These are phyloP conservation scores for Pinus tabuliformis DNA, from an alignment of 75 land plant genomes.

Conservation along the genomic window DNA sequence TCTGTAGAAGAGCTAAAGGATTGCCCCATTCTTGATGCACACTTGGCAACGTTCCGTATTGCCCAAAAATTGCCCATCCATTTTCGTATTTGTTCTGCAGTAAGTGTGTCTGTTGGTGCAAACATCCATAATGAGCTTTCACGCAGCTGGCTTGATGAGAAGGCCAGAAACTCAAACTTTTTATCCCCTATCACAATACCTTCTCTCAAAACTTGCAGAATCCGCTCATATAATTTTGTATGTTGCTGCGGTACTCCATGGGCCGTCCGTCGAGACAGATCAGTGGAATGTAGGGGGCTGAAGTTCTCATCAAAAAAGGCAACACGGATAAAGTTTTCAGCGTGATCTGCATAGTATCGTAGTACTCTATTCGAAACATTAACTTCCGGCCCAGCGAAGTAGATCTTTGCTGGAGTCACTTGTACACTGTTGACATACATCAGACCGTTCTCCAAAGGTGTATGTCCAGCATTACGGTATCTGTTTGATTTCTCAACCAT, in stretches of 20 bases:
- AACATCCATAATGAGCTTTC: conserved; percentile 92
- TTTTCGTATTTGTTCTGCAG: conserved; percentile 59
- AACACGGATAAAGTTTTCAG: conserved; percentile 75
- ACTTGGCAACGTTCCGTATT: conserved; percentile 90
- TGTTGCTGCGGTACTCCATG: conserved; percentile 8
- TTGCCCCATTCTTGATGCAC: conserved; percentile 94
- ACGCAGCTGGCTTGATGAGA: conserved; percentile 88
- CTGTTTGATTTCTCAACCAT: not conserved
- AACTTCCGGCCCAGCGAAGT: conserved; percentile 84
- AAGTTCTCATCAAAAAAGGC: conserved; percentile 83
- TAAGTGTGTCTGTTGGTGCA: conserved; percentile 46
- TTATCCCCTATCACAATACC: conserved; percentile 71
- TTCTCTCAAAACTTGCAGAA: conserved; percentile 41
- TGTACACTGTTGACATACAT: conserved; percentile 62
- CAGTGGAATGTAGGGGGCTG: conserved; percentile 35
- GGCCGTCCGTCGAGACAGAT: conserved; percentile 20
- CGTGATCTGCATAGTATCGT: conserved; percentile 35
- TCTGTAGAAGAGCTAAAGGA: conserved; percentile 90
- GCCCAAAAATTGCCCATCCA: conserved; percentile 91
- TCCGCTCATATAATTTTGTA: conserved; percentile 50
- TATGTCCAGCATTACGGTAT: conserved; percentile 5
- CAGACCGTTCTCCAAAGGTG: conserved; percentile 36
- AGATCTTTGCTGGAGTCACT: conserved; percentile 79
- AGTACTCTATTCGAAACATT: conserved; percentile 78
- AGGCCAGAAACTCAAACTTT: conserved; percentile 84